phyloP scores from a whole-genome alignment of 2,329 filamentous ascomycete genomes.

The Fusarium virguliforme region DNA sequence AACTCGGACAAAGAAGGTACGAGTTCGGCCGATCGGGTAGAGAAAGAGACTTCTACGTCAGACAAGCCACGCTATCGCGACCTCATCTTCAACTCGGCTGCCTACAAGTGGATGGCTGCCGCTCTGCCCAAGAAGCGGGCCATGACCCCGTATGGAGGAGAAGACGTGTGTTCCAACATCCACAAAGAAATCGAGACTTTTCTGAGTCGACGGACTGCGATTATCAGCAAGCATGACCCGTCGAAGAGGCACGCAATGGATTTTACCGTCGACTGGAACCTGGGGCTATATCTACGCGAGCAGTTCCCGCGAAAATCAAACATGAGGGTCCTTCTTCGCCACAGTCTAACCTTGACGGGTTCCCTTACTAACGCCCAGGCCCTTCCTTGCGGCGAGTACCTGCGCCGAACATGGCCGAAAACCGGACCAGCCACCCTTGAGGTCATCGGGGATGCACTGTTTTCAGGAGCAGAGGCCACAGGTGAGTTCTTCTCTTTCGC shows the following conservation, averaged over 20 bases:
- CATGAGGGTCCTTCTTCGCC: not conserved
- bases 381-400: not conserved
- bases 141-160: not conserved
- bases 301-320: not conserved
- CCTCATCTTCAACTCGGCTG: not conserved
- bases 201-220: not conserved
- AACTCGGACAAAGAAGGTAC: not conserved
- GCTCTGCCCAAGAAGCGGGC: not conserved
- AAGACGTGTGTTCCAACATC: not conserved
- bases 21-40: no score
- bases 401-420: not conserved
- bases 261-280: not conserved
- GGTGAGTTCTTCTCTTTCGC: not conserved
- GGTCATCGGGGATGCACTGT: not conserved
- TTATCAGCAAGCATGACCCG: not conserved
- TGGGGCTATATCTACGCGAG: not conserved
- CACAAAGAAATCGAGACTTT: not conserved
- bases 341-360: not conserved
- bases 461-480: accelerated
- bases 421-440: not conserved
- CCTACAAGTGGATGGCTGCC: conserved; percentile 1
- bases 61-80: not conserved
- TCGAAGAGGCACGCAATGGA: not conserved
- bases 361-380: not conserved
- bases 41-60: not conserved